Evolutionary conservation across 495 filamentous ascomycete species (phyloP).

Genomic region (Neurospora sp.): DNA sequence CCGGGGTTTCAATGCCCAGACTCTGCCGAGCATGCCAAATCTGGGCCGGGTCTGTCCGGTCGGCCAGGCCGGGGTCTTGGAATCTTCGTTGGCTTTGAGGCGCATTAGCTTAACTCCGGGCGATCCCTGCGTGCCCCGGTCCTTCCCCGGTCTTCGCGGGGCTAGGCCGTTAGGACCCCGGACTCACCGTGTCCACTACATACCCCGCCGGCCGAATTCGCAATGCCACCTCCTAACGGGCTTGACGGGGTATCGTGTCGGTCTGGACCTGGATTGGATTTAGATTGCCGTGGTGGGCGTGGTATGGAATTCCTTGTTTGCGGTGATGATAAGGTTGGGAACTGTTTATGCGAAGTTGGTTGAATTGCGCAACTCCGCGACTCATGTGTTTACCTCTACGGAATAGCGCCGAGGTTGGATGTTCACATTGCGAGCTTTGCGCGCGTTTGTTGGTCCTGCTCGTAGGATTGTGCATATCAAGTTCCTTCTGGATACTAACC

Average conservation of each 20-base stretch:
- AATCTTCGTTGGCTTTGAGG: neutral
- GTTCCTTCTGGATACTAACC: neutral
- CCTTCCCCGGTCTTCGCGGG: neutral
- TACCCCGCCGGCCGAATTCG: too few relatives aligned
- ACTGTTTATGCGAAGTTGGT: neutral
- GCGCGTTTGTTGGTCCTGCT: neutral
- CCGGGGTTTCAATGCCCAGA: neutral
- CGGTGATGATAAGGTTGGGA: neutral
- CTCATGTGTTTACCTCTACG: neutral
- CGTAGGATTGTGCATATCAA: neutral
- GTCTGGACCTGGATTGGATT: neutral
- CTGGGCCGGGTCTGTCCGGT: neutral
- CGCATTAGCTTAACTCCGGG: neutral
- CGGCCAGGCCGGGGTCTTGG: neutral
- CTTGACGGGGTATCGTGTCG: too few relatives aligned
- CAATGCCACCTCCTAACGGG: too few relatives aligned
- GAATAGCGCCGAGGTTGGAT: neutral
- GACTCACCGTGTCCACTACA: neutral
- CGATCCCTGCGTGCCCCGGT: neutral
- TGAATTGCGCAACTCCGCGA: neutral
- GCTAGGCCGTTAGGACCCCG: neutral
- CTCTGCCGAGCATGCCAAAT: neutral
- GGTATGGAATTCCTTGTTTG: neutral
- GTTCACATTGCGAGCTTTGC: neutral
- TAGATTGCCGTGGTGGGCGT: neutral